A percentile compares a stretch with the other conserved stretches of the same genome.
These are phyloP conservation scores for Diaporthe capsici DNA, from an alignment of 2,329 filamentous ascomycete genomes.

Conservation along the genomic window DNA sequence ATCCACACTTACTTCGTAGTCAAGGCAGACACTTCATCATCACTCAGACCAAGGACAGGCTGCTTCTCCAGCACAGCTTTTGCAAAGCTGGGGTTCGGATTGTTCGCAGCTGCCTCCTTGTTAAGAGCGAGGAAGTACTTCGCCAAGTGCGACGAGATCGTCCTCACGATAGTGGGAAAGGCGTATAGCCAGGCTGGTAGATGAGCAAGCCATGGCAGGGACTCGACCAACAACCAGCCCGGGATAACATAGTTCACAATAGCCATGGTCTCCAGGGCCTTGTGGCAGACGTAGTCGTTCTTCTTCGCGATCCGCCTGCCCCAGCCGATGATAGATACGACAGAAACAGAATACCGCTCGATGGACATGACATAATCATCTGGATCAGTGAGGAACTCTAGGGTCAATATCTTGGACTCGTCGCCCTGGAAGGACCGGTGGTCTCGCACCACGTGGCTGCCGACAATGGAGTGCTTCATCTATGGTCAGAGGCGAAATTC, in stretches of 20 bases:
- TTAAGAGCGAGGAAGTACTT: constrained; percentile 25
- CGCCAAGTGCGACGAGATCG: constrained; percentile 7
- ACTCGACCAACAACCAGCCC: constrained; percentile 24
- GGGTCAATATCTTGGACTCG: constrained; percentile 27
- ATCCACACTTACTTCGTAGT: constrained; percentile 28
- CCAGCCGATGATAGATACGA: constrained; percentile 28
- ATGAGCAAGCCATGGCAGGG: constrained; percentile 27
- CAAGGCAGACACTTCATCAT: not conserved
- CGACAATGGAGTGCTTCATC: not conserved
- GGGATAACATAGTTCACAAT: constrained; percentile 9
- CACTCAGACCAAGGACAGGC: not conserved
- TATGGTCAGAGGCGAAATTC: not conserved
- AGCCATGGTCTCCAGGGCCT: constrained; percentile 3
- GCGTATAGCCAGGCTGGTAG: constrained; percentile 26
- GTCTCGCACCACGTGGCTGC: constrained; percentile 20
- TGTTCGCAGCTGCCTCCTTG: constrained; percentile 22
- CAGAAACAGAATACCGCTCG: constrained; percentile 24
- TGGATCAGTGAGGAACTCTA: constrained; percentile 15
- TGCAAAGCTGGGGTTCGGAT: constrained; percentile 25
- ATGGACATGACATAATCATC: constrained; percentile 16
- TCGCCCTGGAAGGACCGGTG: constrained; percentile 27
- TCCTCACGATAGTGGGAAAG: constrained; percentile 15
- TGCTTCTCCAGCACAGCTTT: constrained; percentile 25
- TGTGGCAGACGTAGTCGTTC: constrained; percentile 22
- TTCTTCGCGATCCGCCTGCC: constrained; percentile 4